Evolutionary conservation across 2,329 filamentous ascomycete genomes (phyloP).

Genomic region (Thyridium curvatum): DNA sequence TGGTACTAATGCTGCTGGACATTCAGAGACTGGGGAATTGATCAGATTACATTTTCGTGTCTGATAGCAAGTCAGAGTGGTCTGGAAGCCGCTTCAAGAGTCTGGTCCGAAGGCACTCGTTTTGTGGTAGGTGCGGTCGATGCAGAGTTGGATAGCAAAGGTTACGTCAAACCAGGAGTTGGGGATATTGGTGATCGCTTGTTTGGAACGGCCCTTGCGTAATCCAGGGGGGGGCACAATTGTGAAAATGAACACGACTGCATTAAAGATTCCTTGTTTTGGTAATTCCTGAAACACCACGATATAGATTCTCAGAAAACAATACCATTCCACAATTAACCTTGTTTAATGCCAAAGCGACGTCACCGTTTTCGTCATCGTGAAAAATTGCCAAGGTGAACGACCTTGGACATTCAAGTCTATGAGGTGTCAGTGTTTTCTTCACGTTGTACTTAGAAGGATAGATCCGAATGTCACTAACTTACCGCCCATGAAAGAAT

Average conservation of each 20-base stretch:
- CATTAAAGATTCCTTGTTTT: too few relatives aligned
- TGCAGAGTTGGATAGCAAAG: conserved; percentile 36
- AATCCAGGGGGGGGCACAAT: too few relatives aligned
- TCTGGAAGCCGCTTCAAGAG: conserved; percentile 43
- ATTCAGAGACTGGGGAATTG: conserved; percentile 62
- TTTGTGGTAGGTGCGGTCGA: conserved; percentile 38
- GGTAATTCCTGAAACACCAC: too few relatives aligned
- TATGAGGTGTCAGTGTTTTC: too few relatives aligned
- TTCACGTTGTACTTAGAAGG: too few relatives aligned
- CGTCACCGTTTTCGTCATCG: conserved; percentile 14
- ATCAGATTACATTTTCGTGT: conserved; percentile 49
- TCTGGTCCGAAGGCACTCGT: conserved; percentile 34
- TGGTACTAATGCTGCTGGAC: too few relatives aligned
- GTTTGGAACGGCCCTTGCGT: conserved; percentile 24
- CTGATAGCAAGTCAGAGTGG: conserved; percentile 51
- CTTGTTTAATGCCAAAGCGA: background rate
- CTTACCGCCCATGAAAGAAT: conserved; percentile 16
- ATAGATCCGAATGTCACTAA: too few relatives aligned
- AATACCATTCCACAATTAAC: too few relatives aligned
- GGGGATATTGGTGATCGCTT: conserved; percentile 48
- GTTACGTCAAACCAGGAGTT: conserved; percentile 40
- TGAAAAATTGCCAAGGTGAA: conserved; percentile 14
- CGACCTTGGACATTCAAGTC: conserved; percentile 5
- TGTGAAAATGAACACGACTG: too few relatives aligned
- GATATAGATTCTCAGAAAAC: too few relatives aligned